Conservation (phyloP, 495 filamentous ascomycete species). For the Tuber brumale region DNA sequence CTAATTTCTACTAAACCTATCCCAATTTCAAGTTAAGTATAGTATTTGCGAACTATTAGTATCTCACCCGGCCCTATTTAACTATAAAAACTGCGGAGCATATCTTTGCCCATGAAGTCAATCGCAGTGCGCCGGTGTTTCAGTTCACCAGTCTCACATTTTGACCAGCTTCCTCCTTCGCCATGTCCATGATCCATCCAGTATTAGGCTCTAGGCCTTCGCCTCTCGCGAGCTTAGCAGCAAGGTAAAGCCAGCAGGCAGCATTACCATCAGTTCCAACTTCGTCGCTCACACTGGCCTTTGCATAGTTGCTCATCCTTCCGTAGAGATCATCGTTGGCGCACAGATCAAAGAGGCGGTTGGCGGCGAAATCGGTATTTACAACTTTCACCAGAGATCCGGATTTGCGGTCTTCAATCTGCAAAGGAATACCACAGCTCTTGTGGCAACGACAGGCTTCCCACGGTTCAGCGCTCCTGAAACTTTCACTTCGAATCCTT, state of each 20-base stretch:
- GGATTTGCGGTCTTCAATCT: slow-evolving; percentile 65
- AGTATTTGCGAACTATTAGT: too few relatives aligned
- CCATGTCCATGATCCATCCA: slow-evolving; percentile 73
- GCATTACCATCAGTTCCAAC: slow-evolving; percentile 77
- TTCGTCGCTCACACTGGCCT: slow-evolving; percentile 66
- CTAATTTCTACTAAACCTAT: too few relatives aligned
- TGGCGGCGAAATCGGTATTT: slow-evolving; percentile 65
- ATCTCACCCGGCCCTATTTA: too few relatives aligned
- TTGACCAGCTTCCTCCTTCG: slow-evolving; percentile 58
- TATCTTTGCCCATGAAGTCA: too few relatives aligned
- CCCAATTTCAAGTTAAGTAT: too few relatives aligned
- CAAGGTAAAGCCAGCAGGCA: slow-evolving; percentile 69
- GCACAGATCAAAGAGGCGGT: slow-evolving; percentile 62
- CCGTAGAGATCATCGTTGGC: slow-evolving; percentile 58
- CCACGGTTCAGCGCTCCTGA: slow-evolving; percentile 82
- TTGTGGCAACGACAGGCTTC: slow-evolving; percentile 70
- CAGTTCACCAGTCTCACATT: too few relatives aligned
- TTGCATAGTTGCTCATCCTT: slow-evolving; percentile 61
- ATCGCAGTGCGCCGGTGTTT: too few relatives aligned
- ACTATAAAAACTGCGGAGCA: too few relatives aligned
- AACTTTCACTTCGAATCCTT: slow-evolving; percentile 91
- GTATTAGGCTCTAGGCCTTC: slow-evolving; percentile 49
- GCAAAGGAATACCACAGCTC: slow-evolving; percentile 73
- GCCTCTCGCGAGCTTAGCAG: slow-evolving; percentile 54
- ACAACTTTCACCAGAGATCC: slow-evolving; percentile 71